A percentile compares a stretch with the other conserved stretches of the same genome.
Conservation (phyloP, 2,329 filamentous ascomycete genomes). For the Epichloe gansuensis region DNA sequence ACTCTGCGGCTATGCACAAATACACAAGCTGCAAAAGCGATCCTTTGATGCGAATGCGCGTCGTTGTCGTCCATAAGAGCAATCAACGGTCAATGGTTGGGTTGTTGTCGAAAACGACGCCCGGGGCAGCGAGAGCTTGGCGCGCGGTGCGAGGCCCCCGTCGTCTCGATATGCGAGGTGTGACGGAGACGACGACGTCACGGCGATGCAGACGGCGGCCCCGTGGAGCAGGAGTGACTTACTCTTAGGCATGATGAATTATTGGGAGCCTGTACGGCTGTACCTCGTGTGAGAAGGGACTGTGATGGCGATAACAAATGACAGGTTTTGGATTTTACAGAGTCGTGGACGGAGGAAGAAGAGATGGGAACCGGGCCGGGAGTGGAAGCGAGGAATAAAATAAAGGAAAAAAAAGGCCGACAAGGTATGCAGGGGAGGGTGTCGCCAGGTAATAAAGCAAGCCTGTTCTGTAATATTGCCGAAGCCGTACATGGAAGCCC, state of each 20-base stretch:
- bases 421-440: neutral
- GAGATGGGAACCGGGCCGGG: neutral
- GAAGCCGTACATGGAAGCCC: too few species aligned
- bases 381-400: neutral
- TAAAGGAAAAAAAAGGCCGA: neutral
- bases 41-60: too few species aligned
- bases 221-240: slow-evolving; percentile 2
- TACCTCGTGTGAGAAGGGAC: neutral
- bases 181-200: too few species aligned
- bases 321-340: neutral
- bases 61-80: too few species aligned
- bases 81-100: too few species aligned
- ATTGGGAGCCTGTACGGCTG: neutral
- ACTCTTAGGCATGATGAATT: slow-evolving; percentile 9
- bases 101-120: too few species aligned
- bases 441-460: slow-evolving; percentile 2
- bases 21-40: neutral
- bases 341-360: neutral
- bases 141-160: too few species aligned
- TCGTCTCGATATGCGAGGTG: too few species aligned
- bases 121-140: too few species aligned
- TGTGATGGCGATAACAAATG: too few species aligned
- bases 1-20: neutral
- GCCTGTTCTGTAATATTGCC: neutral
- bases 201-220: too few species aligned